phyloP scores from a whole-genome alignment of 306 rosid species.

The Sicyos baderoa region DNA sequence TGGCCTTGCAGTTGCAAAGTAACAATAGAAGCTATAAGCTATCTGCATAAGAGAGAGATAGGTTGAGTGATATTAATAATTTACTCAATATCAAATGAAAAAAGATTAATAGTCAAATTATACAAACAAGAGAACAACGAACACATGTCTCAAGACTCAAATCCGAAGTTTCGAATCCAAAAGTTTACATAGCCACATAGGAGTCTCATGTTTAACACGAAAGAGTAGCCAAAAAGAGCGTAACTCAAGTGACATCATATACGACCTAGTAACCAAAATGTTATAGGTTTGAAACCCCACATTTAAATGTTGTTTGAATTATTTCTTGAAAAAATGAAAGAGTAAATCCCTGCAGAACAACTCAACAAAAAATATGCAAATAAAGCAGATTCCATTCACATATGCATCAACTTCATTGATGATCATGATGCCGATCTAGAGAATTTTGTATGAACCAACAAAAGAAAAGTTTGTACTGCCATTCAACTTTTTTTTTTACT shows the following conservation, averaged over 20 bases:
- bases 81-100: background rate
- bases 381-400: background rate
- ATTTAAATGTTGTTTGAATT: too few species aligned
- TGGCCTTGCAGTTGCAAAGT: background rate
- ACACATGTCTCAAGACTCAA: background rate
- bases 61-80: background rate
- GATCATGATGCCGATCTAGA: too few species aligned
- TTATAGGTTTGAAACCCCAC: too few species aligned
- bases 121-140: background rate
- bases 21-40: constrained; percentile 1
- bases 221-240: background rate
- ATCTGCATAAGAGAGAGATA: constrained; percentile 1
- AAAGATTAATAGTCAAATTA: background rate
- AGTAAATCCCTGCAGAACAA: too few species aligned
- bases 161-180: background rate
- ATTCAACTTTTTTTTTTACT: too few species aligned
- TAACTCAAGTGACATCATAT: too few species aligned
- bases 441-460: background rate
- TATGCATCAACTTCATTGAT: constrained; percentile 4
- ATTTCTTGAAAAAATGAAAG: too few species aligned
- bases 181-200: too few species aligned
- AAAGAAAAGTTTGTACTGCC: too few species aligned
- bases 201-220: background rate
- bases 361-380: too few species aligned
- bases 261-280: too few species aligned